Base-by-base conservation (phyloP, 179 eudicot genomes). In the Heliamphora pulchella region DNA sequence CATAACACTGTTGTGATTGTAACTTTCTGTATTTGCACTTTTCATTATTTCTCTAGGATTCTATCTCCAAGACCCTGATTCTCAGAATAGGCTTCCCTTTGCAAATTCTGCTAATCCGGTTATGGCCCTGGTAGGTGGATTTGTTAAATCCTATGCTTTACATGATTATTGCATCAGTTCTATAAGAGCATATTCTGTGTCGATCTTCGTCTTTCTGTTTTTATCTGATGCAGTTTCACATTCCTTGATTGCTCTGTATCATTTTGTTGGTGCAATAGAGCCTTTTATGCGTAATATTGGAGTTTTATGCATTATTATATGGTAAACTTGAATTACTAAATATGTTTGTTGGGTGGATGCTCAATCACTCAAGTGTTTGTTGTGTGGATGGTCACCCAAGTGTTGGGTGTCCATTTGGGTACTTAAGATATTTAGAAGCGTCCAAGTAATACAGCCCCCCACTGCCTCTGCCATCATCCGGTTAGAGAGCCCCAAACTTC, bases 41-140 rank as follows among this genome's bases (percentile, higher is more conserved):
- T 79, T 78, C 71, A 81, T 86, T 72, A 62, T 80, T 84, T 57
- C 39, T 86, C 9, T 82, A 96, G 99, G 93, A 75, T 58, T 82
- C 62, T 73, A 74, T 66, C 75, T 74, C 69, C 87, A 85, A 74
- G 94, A 83, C 66, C 85, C 82, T 82, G 88, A 85, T 77, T 67
- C 86, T 54, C 94, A 91, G 83, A 85, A 76, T 74, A 83, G 87
- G 78, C 85, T 96, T 84, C 99, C 97, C 55, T 96, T 96, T 83
- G 86, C 87, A 70, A 85, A 89, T 80, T 91, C 94, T 78, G 96
- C 86, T 80, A 96, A 96, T 86, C 99, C 99, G 10, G 97, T 94
- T 55, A 91, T 93, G 96, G 75, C 91, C 82, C 82, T 93, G 94
- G 98, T 94, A 84, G 69, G 97, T 83, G 79, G 58, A 51, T 76